Conservation (phyloP, 176 grass and related monocot species). For the Triticum dicoccoides region DNA sequence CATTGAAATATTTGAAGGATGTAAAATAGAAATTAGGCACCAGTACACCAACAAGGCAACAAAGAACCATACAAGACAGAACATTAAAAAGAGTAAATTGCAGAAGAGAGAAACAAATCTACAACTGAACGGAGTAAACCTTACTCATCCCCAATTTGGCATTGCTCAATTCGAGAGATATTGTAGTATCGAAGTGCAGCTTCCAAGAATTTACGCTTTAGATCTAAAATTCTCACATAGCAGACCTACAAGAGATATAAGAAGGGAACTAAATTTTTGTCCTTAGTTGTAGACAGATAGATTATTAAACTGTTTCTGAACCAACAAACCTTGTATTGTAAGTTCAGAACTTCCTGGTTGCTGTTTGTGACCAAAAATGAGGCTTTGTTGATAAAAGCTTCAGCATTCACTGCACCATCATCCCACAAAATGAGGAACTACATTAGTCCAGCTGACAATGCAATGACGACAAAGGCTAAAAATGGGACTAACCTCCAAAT, state of each 20-base stretch:
- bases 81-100: not conserved
- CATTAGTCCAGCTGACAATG: not conserved
- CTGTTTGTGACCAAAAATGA: constrained; percentile 90
- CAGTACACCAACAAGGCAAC: no score
- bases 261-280: not conserved
- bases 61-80: no score
- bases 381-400: constrained; percentile 98
- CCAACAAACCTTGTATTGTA: constrained; percentile 56
- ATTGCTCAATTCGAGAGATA: constrained; percentile 94
- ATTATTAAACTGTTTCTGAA: not conserved
- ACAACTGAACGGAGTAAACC: not conserved
- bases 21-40: not conserved
- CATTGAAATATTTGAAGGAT: not conserved
- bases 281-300: not conserved
- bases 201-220: constrained; percentile 92
- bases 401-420: constrained; percentile 90
- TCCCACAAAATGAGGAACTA: constrained; percentile 48
- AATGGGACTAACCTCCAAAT: constrained; percentile 49
- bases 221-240: no score
- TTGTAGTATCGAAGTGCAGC: constrained; percentile 91
- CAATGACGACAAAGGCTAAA: not conserved
- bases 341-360: constrained; percentile 33
- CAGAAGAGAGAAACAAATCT: no score
- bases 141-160: constrained; percentile 97
- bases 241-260: not conserved